Evolutionary conservation across 2,329 filamentous ascomycete genomes (phyloP).

Genomic region (Aspergillus ochraceus): DNA sequence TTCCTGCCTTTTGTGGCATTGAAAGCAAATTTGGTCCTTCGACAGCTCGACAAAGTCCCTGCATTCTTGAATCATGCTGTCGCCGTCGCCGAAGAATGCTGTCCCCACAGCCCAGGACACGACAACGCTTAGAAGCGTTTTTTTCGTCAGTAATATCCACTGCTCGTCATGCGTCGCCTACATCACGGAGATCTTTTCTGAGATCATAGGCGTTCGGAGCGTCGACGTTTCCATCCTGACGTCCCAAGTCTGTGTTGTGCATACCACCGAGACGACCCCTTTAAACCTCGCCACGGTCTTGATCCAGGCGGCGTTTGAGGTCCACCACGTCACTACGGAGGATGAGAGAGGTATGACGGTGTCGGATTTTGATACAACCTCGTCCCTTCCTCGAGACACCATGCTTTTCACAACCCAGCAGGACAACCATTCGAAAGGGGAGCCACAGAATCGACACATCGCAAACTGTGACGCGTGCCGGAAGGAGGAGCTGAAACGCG

Average conservation of each 20-base stretch:
- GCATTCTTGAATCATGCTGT: slow-evolving; percentile 9
- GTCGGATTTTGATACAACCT: slow-evolving; percentile 37
- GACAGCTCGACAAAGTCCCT: neutral
- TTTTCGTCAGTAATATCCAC: slow-evolving; percentile 51
- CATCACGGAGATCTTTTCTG: slow-evolving; percentile 44
- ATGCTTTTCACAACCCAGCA: slow-evolving; percentile 22
- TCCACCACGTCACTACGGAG: slow-evolving; percentile 45
- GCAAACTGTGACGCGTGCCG: slow-evolving; percentile 54
- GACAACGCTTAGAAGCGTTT: slow-evolving; percentile 26
- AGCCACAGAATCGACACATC: slow-evolving; percentile 37
- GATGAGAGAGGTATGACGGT: slow-evolving; percentile 31
- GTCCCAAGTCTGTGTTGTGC: slow-evolving; percentile 44
- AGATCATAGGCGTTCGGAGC: slow-evolving; percentile 33
- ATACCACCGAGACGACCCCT: slow-evolving; percentile 32
- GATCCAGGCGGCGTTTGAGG: slow-evolving; percentile 48
- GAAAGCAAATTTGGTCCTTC: neutral
- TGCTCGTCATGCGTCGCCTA: slow-evolving; percentile 50
- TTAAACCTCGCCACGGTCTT: slow-evolving; percentile 39
- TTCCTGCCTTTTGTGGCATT: too few species aligned
- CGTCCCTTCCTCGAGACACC: slow-evolving; percentile 31
- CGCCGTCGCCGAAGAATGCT: slow-evolving; percentile 13
- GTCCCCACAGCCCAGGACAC: slow-evolving; percentile 13
- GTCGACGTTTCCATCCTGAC: slow-evolving; percentile 47
- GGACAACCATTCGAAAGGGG: slow-evolving; percentile 19
- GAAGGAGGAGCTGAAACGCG: slow-evolving; percentile 35